Conservation (phyloP, 2,329 filamentous ascomycete genomes). For the Penicillium crustosum region DNA sequence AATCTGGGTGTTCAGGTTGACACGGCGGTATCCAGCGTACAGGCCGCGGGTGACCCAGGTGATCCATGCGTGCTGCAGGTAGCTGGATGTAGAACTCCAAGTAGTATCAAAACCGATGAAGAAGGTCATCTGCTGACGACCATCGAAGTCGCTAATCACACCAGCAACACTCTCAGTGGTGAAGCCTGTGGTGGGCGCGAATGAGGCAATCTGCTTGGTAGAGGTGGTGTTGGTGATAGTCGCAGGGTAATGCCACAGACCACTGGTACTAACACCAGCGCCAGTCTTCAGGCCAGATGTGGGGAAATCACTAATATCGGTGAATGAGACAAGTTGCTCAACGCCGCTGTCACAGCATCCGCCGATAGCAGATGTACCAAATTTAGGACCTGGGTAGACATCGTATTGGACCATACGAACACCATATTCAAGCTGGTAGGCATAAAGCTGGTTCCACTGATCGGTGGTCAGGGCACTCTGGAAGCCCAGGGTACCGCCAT, state of each 20-base stretch:
- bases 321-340: slow-evolving; percentile 56
- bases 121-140: slow-evolving; percentile 62
- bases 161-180: slow-evolving; percentile 50
- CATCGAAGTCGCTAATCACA: slow-evolving; percentile 60
- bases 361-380: slow-evolving; percentile 45
- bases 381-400: slow-evolving; percentile 55
- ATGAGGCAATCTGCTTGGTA: slow-evolving; percentile 57
- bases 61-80: slow-evolving; percentile 62
- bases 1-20: slow-evolving; percentile 58
- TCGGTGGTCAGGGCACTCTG: slow-evolving; percentile 55
- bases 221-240: slow-evolving; percentile 54
- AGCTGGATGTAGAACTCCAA: slow-evolving; percentile 57
- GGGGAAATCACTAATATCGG: slow-evolving; percentile 54
- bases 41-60: slow-evolving; percentile 62
- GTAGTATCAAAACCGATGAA: slow-evolving; percentile 56
- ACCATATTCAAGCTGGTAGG: slow-evolving; percentile 59
- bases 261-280: slow-evolving; percentile 50
- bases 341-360: slow-evolving; percentile 52
- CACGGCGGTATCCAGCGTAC: slow-evolving; percentile 55
- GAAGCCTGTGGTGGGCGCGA: slow-evolving; percentile 48
- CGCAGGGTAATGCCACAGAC: slow-evolving; percentile 61
- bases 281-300: slow-evolving; percentile 55
- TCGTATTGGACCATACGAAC: slow-evolving; percentile 62
- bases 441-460: slow-evolving; percentile 58
- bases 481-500: slow-evolving; percentile 47